Percentiles rank a stretch among this genome's conserved stretches.
Evolutionary conservation across 23 red algal species (phyloP).

Genomic region (Gracilaria domingensis): DNA sequence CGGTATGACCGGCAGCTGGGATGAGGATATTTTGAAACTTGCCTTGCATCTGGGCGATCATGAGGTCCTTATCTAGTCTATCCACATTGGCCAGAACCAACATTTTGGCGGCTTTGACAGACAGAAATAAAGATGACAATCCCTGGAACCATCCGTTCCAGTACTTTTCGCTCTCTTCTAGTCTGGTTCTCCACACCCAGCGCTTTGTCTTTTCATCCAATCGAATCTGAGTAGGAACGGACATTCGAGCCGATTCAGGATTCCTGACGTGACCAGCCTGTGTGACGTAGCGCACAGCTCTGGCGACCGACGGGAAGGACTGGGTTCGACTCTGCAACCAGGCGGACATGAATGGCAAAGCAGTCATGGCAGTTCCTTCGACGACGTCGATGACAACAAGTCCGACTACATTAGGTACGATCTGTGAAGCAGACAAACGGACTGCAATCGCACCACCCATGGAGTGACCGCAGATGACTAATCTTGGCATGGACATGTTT

Average conservation of each 20-base stretch:
- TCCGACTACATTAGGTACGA: slow-evolving; percentile 48
- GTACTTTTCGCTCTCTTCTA: slow-evolving; percentile 75
- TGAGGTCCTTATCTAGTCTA: slow-evolving; percentile 89
- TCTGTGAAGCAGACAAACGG: slow-evolving; percentile 54
- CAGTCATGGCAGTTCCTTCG: slow-evolving; percentile 89
- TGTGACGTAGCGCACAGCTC: slow-evolving; percentile 78
- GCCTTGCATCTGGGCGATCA: slow-evolving; percentile 99
- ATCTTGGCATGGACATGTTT: slow-evolving; percentile 14
- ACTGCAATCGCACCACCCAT: slow-evolving; percentile 98
- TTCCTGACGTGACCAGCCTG: slow-evolving; percentile 76
- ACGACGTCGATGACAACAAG: slow-evolving; percentile 98
- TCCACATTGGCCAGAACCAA: slow-evolving; percentile 91
- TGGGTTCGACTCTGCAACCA: slow-evolving; percentile 63
- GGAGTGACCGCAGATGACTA: slow-evolving; percentile 90
- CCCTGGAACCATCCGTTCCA: slow-evolving; percentile 98
- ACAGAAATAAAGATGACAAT: slow-evolving; percentile 77
- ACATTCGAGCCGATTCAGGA: slow-evolving; percentile 70
- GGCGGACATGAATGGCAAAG: slow-evolving; percentile 86
- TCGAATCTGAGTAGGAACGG: slow-evolving; percentile 76
- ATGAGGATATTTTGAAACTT: slow-evolving; percentile 92
- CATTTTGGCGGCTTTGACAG: slow-evolving; percentile 81
- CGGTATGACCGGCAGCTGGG: slow-evolving; percentile 80
- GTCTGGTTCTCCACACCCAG: slow-evolving; percentile 74
- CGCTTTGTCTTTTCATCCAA: slow-evolving; percentile 1
- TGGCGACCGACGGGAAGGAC: slow-evolving; percentile 65